Evolutionary conservation across 148 eudicot genomes (phyloP).

Genomic region (Chenopodium suecicum): DNA sequence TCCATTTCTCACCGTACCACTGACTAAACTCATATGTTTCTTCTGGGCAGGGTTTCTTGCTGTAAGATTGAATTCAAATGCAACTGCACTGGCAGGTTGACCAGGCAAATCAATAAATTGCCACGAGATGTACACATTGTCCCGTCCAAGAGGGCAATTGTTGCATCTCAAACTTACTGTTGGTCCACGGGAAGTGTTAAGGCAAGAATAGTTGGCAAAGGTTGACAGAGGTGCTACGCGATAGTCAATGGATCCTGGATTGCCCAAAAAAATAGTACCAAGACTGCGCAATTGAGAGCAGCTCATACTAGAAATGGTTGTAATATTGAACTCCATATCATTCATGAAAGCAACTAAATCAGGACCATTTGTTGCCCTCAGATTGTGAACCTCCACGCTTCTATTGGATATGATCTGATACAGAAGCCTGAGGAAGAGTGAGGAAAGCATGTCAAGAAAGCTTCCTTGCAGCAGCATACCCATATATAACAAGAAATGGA

Average conservation of each 20-base stretch:
- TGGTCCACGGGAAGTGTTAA: slow-evolving; percentile 78
- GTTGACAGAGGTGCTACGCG: slow-evolving; percentile 52
- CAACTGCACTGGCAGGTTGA: slow-evolving; percentile 84
- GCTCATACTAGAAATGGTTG: slow-evolving; percentile 79
- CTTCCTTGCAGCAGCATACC: slow-evolving; percentile 1
- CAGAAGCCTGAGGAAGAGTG: slow-evolving; percentile 56
- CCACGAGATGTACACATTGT: slow-evolving; percentile 72
- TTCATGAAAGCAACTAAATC: slow-evolving; percentile 72
- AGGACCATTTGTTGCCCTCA: slow-evolving; percentile 79
- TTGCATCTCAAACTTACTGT: slow-evolving; percentile 55
- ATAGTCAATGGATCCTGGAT: slow-evolving; percentile 64
- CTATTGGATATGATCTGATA: slow-evolving; percentile 76
- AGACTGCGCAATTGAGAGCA: slow-evolving; percentile 73
- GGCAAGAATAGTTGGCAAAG: slow-evolving; percentile 75
- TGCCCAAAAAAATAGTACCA: slow-evolving; percentile 59
- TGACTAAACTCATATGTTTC: slow-evolving; percentile 70
- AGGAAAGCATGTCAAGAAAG: slow-evolving; percentile 11
- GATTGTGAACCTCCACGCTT: slow-evolving; percentile 78
- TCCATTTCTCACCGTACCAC: slow-evolving; percentile 68
- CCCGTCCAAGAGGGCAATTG: slow-evolving; percentile 58
- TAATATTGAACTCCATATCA: slow-evolving; percentile 85
- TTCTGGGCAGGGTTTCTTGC: slow-evolving; percentile 46
- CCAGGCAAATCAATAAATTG: slow-evolving; percentile 74
- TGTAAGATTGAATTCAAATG: slow-evolving; percentile 85
- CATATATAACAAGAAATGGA: not conserved